phyloP scores from a whole-genome alignment of 2,329 filamentous ascomycete genomes.

The Blumeria graminis region DNA sequence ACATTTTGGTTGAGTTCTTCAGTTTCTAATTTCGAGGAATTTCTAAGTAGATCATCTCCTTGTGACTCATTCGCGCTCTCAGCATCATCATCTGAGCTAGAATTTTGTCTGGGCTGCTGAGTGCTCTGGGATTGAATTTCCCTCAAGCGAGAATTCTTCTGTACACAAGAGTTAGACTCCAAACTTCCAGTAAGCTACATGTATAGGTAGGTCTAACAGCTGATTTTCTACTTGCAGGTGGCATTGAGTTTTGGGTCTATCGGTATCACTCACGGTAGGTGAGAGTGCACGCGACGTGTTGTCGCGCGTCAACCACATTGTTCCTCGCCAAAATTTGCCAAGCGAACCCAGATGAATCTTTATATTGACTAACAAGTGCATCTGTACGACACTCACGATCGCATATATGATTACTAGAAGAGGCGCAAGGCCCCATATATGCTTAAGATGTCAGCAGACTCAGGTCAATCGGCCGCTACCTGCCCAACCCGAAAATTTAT shows the following conservation, averaged over 20 bases:
- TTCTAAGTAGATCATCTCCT: too few relatives aligned
- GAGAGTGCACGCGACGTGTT: not conserved
- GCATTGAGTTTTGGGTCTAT: not conserved
- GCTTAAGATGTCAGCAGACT: slow-evolving; percentile 13
- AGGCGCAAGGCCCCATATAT: slow-evolving; percentile 11
- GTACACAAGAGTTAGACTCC: too few relatives aligned
- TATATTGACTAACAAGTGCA: too few relatives aligned
- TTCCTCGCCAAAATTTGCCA: not conserved
- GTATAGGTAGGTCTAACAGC: too few relatives aligned
- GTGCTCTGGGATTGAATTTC: slow-evolving; percentile 9
- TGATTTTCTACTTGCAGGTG: not conserved
- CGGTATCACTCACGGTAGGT: not conserved
- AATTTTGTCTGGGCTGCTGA: slow-evolving; percentile 7
- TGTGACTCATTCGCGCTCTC: slow-evolving; percentile 7
- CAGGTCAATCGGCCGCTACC: slow-evolving; percentile 6
- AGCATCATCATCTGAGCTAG: slow-evolving; percentile 9
- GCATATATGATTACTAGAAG: slow-evolving; percentile 15
- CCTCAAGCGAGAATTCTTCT: not conserved
- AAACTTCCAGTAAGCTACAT: too few relatives aligned
- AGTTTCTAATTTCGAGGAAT: not conserved
- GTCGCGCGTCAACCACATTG: not conserved
- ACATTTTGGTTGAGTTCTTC: slow-evolving; percentile 23
- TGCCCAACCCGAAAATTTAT: not conserved
- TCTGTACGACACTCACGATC: slow-evolving; percentile 2
- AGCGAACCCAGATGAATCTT: too few relatives aligned